Evolutionary conservation across 1,284 basidiomycete species (phyloP).

Genomic region (Cutaneotrichosporon dermatis): DNA sequence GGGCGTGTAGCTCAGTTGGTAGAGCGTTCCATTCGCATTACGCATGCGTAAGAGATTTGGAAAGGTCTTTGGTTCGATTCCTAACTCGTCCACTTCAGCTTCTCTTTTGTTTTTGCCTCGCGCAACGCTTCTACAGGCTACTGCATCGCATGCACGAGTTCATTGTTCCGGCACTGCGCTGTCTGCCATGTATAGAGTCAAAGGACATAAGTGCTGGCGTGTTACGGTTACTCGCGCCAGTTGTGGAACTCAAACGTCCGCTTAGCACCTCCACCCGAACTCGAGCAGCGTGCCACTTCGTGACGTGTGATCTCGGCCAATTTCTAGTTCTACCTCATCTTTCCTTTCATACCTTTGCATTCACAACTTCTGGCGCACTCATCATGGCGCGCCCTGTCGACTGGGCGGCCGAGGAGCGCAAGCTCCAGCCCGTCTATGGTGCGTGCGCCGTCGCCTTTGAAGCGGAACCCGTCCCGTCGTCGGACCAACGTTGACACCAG

Average conservation of each 20-base stretch:
- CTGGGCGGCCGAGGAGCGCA: slow-evolving; percentile 39
- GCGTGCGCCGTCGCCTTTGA: slow-evolving; percentile 6
- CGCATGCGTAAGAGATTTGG: not conserved
- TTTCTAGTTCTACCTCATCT: not conserved
- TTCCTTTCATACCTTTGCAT: not conserved
- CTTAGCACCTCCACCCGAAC: not conserved
- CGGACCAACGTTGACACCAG: slow-evolving; percentile 16
- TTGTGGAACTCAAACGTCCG: not conserved
- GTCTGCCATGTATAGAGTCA: no score
- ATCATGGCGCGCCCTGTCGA: slow-evolving; percentile 15
- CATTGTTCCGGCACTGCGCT: not conserved
- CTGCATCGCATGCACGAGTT: not conserved
- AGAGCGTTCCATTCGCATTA: slow-evolving; percentile 14
- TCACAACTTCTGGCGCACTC: not conserved
- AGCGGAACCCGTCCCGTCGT: not conserved
- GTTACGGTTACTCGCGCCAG: not conserved
- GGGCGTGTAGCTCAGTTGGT: slow-evolving; percentile 18
- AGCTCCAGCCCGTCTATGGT: slow-evolving; percentile 39
- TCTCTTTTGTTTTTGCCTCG: not conserved
- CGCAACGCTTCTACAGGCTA: not conserved
- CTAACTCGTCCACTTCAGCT: slow-evolving; percentile 10
- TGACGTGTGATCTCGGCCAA: not conserved
- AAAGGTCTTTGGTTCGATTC: slow-evolving; percentile 16
- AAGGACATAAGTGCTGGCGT: no score
- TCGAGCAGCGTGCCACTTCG: no score